Percentiles rank a stretch among this genome's conserved stretches.
Evolutionary conservation across 345 rosid genomes (phyloP).

Genomic region (Populus simonii): DNA sequence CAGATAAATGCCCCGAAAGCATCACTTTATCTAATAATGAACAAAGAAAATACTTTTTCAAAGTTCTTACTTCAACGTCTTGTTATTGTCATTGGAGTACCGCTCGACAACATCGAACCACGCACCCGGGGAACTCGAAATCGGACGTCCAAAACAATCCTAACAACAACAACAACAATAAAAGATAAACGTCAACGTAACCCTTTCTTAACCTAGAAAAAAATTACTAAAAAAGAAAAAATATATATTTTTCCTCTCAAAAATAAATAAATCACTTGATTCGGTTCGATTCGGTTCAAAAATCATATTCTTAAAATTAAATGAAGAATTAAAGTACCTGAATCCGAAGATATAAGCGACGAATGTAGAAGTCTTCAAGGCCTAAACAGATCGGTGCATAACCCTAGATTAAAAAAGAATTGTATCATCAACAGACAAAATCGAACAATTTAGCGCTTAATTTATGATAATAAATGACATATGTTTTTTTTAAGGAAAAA

Average conservation of each 20-base stretch:
- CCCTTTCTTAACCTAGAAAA: neutral
- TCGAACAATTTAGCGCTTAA: neutral
- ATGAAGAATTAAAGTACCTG: constrained; percentile 46
- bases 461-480: neutral
- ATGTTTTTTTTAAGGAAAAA: neutral
- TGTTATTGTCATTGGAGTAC: constrained; percentile 71
- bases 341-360: constrained; percentile 82
- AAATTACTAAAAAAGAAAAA: neutral
- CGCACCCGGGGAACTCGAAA: constrained; percentile 86
- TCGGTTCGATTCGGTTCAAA: neutral
- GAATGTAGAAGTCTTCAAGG: constrained; percentile 82
- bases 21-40: neutral
- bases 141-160: constrained; percentile 90
- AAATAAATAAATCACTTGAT: neutral
- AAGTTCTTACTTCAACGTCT: constrained; percentile 66
- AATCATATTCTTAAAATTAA: neutral
- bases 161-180: constrained; percentile 8
- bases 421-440: neutral
- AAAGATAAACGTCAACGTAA: neutral
- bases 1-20: neutral
- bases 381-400: constrained; percentile 93
- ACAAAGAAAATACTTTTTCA: neutral
- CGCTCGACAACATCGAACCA: constrained; percentile 87
- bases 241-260: neutral
- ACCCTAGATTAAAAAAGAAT: constrained; percentile 39